Evolutionary conservation across 371 early-diverging fungal genomes (phyloP), one percentile per base, ranked within the genome.

Genomic region (Mortierella sp.): DNA sequence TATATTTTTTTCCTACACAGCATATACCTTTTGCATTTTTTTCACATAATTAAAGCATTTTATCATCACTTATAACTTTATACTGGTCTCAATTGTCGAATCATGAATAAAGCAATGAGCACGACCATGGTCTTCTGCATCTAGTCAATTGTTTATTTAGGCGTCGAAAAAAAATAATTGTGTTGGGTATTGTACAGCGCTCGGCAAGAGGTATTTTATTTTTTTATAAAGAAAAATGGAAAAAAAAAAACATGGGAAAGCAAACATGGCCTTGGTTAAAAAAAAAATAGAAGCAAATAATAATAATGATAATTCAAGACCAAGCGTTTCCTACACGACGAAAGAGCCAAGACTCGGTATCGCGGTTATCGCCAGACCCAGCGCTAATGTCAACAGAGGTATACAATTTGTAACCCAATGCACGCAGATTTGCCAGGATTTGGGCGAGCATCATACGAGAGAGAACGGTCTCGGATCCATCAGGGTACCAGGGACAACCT

Each of bases 361-460:
- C 79, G 5, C 65, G 31, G 11, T 72, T 58, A 6, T 79, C 79
- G 28, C 47, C 48, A 38, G 7, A 7, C 0, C 83, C 83, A 7
- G 21, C 28, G 11, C 83, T 76, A 2, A 76, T 65, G 34, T 65
- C 72, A 6, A 76, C 60, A 7, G 79, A 83, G 0, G 73, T 68
- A 60, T 83, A 83, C 24, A 83, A 70, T 60, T 79, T 75, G 24
- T 73, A 83, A 3, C 83, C 83, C 14, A 55, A 70, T 0, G 79
- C 83, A 14, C 76, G 63, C 47, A 83, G 73, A 60, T 83, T 83
- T 48, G 83, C 83, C 21, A 79, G 70, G 70, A 79, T 70, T 52
- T 83, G 83, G 16, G 83, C 73, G 52, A 75, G 76, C 79, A 83
- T 73, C 83, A 83, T 79, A 9, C 79, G 76, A 7, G 78, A 65